Percentiles rank a stretch among this genome's conserved stretches.
Conservation (phyloP, 1,284 basidiomycete species). For the Peniophora sp. region DNA sequence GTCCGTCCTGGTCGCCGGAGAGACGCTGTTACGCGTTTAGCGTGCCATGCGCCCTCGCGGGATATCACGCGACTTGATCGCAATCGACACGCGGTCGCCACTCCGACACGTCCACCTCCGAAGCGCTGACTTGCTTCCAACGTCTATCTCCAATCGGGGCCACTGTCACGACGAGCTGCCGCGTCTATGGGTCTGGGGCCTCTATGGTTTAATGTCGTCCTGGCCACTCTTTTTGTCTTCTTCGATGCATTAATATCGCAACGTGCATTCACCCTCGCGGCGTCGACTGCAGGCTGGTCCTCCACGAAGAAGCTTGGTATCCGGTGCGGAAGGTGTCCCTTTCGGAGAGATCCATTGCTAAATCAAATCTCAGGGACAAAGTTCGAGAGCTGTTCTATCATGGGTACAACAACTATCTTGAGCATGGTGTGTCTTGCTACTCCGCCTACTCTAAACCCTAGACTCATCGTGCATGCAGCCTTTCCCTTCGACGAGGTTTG, state of each 20-base stretch:
- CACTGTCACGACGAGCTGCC: slow-evolving; percentile 1
- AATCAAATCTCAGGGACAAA: slow-evolving; percentile 41
- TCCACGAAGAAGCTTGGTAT: slow-evolving; percentile 48
- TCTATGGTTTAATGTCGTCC: slow-evolving; percentile 50
- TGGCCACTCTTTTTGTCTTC: slow-evolving; percentile 37
- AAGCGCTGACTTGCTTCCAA: neutral
- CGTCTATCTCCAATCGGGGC: neutral
- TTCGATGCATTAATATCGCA: slow-evolving; percentile 37
- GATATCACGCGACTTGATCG: no score
- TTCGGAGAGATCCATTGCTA: neutral
- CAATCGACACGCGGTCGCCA: no score
- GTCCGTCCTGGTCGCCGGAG: neutral
- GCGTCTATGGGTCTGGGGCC: slow-evolving; percentile 56
- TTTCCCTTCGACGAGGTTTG: slow-evolving; percentile 77
- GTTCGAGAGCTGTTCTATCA: slow-evolving; percentile 77
- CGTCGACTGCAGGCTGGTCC: slow-evolving; percentile 45
- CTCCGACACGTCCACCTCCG: no score
- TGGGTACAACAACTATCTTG: slow-evolving; percentile 77
- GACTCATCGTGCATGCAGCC: slow-evolving; percentile 32
- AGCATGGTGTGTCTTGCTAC: slow-evolving; percentile 42
- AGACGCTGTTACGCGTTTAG: no score
- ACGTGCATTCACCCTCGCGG: slow-evolving; percentile 21
- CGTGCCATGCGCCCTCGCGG: no score
- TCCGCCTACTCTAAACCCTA: neutral
- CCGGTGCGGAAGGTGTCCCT: slow-evolving; percentile 38